These are phyloP conservation scores for Stylonectria norvegica DNA, from an alignment of 2,329 filamentous ascomycete genomes.

Conservation along the genomic window DNA sequence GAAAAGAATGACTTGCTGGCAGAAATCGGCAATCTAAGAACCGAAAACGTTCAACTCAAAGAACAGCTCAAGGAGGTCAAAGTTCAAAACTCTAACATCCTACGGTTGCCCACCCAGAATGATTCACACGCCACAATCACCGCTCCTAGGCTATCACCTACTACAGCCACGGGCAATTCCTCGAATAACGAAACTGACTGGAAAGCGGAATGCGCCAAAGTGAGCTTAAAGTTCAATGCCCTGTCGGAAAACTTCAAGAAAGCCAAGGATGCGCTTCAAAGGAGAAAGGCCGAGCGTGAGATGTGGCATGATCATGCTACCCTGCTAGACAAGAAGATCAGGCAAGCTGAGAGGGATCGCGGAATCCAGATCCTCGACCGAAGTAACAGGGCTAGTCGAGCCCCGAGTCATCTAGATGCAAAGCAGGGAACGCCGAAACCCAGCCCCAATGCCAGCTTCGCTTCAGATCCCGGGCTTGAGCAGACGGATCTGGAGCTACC, in stretches of 20 bases:
- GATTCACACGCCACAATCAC: not conserved
- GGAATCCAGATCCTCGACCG: constrained; percentile 30
- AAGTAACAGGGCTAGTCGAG: constrained; percentile 10
- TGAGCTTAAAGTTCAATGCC: constrained; percentile 40
- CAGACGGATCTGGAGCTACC: constrained; percentile 28
- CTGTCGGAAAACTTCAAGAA: constrained; percentile 41
- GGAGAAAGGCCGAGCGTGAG: constrained; percentile 41
- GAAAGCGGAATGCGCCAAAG: constrained; percentile 34
- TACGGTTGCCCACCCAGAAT: not conserved
- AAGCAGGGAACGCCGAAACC: constrained; percentile 10
- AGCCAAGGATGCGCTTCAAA: constrained; percentile 37
- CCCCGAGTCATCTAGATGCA: constrained; percentile 6
- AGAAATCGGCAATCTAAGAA: constrained; percentile 10
- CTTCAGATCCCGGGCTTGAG: constrained; percentile 22
- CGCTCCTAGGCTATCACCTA: not conserved
- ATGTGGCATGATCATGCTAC: constrained; percentile 46
- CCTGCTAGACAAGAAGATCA: constrained; percentile 41
- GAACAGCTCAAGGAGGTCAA: constrained; percentile 12
- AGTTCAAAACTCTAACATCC: constrained; percentile 3
- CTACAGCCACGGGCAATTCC: constrained; percentile 2
- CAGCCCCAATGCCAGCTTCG: constrained; percentile 18
- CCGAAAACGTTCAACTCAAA: constrained; percentile 20
- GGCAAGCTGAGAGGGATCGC: constrained; percentile 39
- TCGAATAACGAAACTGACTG: constrained; percentile 18
- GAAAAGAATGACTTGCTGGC: no score